A percentile compares a stretch with the other conserved stretches of the same genome.
These are phyloP conservation scores for Beta lomatogona DNA, from an alignment of 179 eudicot genomes.

Conservation along the genomic window DNA sequence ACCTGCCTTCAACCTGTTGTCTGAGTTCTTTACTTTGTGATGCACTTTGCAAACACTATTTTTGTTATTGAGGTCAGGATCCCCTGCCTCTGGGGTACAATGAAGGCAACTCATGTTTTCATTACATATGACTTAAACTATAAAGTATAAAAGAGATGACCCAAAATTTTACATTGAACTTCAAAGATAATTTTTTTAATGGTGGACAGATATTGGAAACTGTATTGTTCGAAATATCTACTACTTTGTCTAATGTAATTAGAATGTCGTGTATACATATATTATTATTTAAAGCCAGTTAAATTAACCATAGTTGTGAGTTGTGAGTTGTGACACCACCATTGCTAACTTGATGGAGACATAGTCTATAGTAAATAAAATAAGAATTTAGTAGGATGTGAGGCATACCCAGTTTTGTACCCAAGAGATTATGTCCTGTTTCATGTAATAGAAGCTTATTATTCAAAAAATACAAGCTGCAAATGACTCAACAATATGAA, in stretches of 20 bases:
- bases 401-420: neutral
- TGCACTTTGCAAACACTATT: conserved; percentile 24
- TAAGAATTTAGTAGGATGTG: neutral
- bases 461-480: neutral
- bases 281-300: neutral
- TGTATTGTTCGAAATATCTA: too few relatives aligned
- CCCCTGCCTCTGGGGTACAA: conserved; percentile 13
- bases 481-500: neutral
- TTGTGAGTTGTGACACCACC: neutral
- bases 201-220: neutral
- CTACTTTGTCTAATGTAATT: neutral
- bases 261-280: neutral
- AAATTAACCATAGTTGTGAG: neutral
- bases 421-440: conserved; percentile 2
- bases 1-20: conserved; percentile 30
- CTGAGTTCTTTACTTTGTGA: conserved; percentile 24
- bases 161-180: neutral
- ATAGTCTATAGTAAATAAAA: neutral
- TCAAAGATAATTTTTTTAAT: neutral
- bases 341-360: neutral
- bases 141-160: neutral
- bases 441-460: neutral
- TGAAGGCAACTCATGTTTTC: neutral
- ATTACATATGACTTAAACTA: neutral
- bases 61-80: neutral